Conservation (phyloP, 805 yeast genomes). For the Nakazawaea populi region DNA sequence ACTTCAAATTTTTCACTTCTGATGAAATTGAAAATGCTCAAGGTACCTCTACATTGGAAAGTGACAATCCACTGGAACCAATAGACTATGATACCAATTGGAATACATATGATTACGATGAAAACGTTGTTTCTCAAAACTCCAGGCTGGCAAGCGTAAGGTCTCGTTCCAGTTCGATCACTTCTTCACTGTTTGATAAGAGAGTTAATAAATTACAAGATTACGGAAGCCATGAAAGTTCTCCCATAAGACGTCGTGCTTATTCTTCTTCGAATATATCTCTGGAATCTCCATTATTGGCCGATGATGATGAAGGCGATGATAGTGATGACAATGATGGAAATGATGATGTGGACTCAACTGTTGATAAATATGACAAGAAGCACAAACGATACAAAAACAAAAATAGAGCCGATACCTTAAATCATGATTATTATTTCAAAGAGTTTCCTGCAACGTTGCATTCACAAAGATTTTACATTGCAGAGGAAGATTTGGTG, state of each 20-base stretch:
- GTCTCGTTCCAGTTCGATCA: constrained; percentile 7
- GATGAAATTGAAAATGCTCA: constrained; percentile 84
- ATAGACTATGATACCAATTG: constrained; percentile 73
- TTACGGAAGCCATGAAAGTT: constrained; percentile 10
- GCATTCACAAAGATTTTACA: constrained; percentile 74
- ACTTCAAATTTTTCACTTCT: constrained; percentile 77
- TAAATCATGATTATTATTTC: constrained; percentile 37
- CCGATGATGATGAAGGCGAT: constrained; percentile 17
- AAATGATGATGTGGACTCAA: constrained; percentile 17
- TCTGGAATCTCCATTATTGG: constrained; percentile 11
- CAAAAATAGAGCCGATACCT: constrained; percentile 19
- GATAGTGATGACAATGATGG: constrained; percentile 19
- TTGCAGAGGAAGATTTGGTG: constrained; percentile 93
- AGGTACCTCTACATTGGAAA: constrained; percentile 72
- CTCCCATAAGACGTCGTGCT: constrained; percentile 6
- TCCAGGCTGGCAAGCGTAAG: background rate
- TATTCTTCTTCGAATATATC: constrained; percentile 15
- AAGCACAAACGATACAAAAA: background rate
- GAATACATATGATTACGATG: constrained; percentile 55
- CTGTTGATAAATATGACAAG: background rate
- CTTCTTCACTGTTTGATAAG: constrained; percentile 9
- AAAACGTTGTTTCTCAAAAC: constrained; percentile 1
- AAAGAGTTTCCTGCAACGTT: constrained; percentile 34
- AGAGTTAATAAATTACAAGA: constrained; percentile 4
- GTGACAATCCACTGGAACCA: constrained; percentile 27